A percentile compares a stretch with the other conserved stretches of the same genome.
Evolutionary conservation across 176 grass and related monocot genomes (phyloP).

Genomic region (Phoenix roebelenii): DNA sequence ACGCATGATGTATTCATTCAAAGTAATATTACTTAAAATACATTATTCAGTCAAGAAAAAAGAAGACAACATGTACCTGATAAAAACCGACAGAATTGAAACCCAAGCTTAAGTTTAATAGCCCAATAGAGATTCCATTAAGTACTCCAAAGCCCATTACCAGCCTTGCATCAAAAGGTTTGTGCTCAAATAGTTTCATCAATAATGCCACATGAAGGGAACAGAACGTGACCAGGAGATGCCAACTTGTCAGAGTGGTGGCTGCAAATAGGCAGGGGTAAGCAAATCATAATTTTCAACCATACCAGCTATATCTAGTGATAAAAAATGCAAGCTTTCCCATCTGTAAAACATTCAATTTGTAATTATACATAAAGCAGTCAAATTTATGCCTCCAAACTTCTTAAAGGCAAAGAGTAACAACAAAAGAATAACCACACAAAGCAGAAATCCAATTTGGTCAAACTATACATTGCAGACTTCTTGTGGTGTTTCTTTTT

Average conservation of each 20-base stretch:
- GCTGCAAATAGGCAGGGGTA: conserved; percentile 13
- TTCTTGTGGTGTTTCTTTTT: too few species aligned
- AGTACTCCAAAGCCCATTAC: conserved; percentile 30
- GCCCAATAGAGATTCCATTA: conserved; percentile 27
- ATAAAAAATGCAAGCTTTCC: too few species aligned
- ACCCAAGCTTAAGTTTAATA: conserved; percentile 25
- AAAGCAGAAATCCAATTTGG: too few species aligned
- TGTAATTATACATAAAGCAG: too few species aligned
- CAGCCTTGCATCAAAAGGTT: conserved; percentile 18
- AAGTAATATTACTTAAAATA: background rate
- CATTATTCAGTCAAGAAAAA: background rate
- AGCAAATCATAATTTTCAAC: background rate
- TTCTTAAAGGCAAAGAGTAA: too few species aligned
- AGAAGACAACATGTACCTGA: conserved; percentile 7
- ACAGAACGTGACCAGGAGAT: conserved; percentile 27
- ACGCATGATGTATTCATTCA: too few species aligned
- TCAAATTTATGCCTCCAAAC: too few species aligned
- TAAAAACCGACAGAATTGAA: conserved; percentile 31
- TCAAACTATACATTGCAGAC: too few species aligned
- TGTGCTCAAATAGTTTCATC: conserved; percentile 28
- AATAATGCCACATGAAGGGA: conserved; percentile 30
- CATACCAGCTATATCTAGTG: too few species aligned
- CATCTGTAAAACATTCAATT: too few species aligned
- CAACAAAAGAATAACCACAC: too few species aligned
- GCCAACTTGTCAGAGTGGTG: conserved; percentile 29